phyloP scores from a whole-genome alignment of 805 yeast genomes.

The Candida michaelii region DNA sequence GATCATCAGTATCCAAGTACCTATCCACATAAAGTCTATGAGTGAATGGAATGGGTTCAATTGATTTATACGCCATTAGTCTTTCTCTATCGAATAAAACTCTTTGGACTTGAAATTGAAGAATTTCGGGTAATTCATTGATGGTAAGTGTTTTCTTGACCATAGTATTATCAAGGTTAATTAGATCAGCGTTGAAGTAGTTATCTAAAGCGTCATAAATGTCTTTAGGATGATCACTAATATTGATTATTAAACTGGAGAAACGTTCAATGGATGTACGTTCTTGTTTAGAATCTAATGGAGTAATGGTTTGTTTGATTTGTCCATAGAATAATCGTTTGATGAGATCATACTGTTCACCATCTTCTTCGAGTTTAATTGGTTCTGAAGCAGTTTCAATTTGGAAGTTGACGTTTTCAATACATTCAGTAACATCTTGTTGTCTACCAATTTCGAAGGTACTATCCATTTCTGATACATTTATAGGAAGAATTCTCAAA shows the following conservation, averaged over 20 bases:
- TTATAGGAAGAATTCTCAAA: constrained; percentile 37
- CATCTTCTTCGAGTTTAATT: constrained; percentile 54
- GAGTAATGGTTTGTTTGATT: constrained; percentile 72
- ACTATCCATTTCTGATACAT: constrained; percentile 66
- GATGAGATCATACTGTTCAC: constrained; percentile 80
- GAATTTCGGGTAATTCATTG: constrained; percentile 68
- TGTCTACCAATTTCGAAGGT: constrained; percentile 84
- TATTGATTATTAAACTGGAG: constrained; percentile 77
- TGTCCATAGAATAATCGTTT: constrained; percentile 83
- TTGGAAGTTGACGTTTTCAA: constrained; percentile 89
- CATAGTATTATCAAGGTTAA: constrained; percentile 67
- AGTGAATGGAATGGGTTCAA: constrained; percentile 78
- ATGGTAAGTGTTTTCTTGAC: constrained; percentile 75
- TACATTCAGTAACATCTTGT: constrained; percentile 97
- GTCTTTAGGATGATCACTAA: constrained; percentile 84
- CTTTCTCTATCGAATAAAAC: constrained; percentile 81
- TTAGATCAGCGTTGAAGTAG: constrained; percentile 72
- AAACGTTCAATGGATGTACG: constrained; percentile 63
- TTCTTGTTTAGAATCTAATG: constrained; percentile 32
- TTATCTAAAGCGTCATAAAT: constrained; percentile 89
- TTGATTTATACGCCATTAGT: constrained; percentile 75
- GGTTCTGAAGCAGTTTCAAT: constrained; percentile 86
- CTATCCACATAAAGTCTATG: constrained; percentile 83
- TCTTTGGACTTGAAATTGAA: constrained; percentile 92
- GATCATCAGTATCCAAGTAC: constrained; percentile 70